Conservation (phyloP, 2,329 filamentous ascomycete species). For the Hirsutella thompsonii region DNA sequence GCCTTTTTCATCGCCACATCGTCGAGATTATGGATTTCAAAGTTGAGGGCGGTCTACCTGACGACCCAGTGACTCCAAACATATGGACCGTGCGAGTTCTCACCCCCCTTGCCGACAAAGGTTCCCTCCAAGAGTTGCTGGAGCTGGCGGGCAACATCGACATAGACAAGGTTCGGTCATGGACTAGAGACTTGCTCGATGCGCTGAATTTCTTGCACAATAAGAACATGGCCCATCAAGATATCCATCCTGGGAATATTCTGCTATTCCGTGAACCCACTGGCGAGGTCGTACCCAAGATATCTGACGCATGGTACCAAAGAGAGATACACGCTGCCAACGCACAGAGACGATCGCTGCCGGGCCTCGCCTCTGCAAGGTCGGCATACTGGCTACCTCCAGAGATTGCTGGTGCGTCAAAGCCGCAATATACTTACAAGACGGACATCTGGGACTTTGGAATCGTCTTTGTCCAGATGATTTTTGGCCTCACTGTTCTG, state of each 20-base stretch:
- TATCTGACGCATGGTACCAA: constrained; percentile 64
- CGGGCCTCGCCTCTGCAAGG: constrained; percentile 47
- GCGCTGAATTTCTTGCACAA: constrained; percentile 79
- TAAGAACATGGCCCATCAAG: constrained; percentile 70
- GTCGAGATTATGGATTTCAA: constrained; percentile 74
- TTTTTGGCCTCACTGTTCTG: constrained; percentile 69
- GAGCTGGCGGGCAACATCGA: constrained; percentile 65
- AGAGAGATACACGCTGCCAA: constrained; percentile 50
- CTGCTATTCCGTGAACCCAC: constrained; percentile 58
- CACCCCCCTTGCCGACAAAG: constrained; percentile 66
- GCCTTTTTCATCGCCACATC: constrained; percentile 62
- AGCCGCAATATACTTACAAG: constrained; percentile 56
- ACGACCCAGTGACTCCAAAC: constrained; percentile 21
- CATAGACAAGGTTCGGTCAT: constrained; percentile 66
- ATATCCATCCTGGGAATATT: constrained; percentile 69
- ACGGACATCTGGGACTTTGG: constrained; percentile 95
- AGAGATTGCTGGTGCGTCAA: constrained; percentile 53
- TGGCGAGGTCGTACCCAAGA: constrained; percentile 58
- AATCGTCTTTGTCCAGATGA: constrained; percentile 84
- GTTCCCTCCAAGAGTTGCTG: constrained; percentile 69
- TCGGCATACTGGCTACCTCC: constrained; percentile 77
- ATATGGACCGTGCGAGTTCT: constrained; percentile 65
- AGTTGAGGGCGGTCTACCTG: constrained; percentile 43
- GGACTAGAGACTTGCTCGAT: constrained; percentile 86
- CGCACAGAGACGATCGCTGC: constrained; percentile 35